Conservation (phyloP, 306 rosid genomes). For the Castanea crenata region DNA sequence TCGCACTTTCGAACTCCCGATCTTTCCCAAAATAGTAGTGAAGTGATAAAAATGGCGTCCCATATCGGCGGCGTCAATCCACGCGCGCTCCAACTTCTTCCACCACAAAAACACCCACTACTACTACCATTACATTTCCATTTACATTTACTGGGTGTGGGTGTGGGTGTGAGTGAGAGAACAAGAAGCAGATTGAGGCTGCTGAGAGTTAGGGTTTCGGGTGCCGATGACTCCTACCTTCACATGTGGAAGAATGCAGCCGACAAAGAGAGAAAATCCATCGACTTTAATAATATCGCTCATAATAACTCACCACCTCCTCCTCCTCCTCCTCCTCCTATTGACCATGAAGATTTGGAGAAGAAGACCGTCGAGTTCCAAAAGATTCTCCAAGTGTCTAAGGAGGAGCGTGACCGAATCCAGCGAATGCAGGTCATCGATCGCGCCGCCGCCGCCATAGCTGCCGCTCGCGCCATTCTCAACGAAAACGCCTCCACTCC, state of each 20-base stretch:
- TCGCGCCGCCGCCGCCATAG: slow-evolving; percentile 88
- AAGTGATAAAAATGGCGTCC: slow-evolving; percentile 40
- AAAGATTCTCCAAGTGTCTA: slow-evolving; percentile 68
- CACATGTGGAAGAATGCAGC: slow-evolving; percentile 87
- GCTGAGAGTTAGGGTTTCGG: slow-evolving; percentile 28
- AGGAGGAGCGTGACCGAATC: slow-evolving; percentile 69
- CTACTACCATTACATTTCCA: neutral
- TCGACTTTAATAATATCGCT: slow-evolving; percentile 52
- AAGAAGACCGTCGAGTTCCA: slow-evolving; percentile 68
- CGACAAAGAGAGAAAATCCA: slow-evolving; percentile 50
- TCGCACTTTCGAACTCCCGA: neutral
- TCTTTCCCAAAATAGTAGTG: too few relatives aligned
- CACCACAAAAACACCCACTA: neutral
- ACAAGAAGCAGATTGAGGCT: slow-evolving; percentile 9
- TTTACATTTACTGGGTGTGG: too few relatives aligned
- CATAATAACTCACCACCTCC: slow-evolving; percentile 20
- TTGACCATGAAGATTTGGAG: slow-evolving; percentile 38
- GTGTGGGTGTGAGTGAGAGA: neutral
- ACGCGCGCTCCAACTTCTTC: slow-evolving; percentile 7
- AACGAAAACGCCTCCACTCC: slow-evolving; percentile 19
- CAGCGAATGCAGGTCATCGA: slow-evolving; percentile 89
- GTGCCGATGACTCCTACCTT: slow-evolving; percentile 53
- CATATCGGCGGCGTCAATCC: slow-evolving; percentile 28
- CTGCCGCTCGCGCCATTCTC: slow-evolving; percentile 64
- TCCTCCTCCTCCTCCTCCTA: neutral